Evolutionary conservation across 768 basidiomycete genomes (phyloP).

Genomic region (Gymnopilus dilepis): DNA sequence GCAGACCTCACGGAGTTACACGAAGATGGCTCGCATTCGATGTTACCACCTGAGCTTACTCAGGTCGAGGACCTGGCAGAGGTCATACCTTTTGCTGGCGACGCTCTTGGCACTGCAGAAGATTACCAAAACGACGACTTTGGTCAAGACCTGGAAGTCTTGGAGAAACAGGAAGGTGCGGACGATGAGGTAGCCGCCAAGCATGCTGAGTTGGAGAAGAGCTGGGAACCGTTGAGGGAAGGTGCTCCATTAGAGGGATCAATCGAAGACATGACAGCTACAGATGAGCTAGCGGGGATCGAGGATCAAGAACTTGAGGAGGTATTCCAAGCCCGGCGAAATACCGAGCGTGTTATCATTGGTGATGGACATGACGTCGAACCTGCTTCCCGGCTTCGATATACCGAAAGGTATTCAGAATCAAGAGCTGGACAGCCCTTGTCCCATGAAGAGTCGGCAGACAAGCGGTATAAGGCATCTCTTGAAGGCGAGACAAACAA

Average conservation of each 20-base stretch:
- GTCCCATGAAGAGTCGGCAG: background rate
- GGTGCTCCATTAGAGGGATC: background rate
- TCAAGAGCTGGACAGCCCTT: slow-evolving; percentile 8
- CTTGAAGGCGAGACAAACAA: slow-evolving; percentile 12
- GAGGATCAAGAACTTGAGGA: background rate
- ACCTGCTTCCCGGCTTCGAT: background rate
- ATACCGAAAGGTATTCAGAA: background rate
- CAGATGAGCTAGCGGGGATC: background rate
- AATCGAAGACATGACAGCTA: background rate
- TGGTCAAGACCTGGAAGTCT: background rate
- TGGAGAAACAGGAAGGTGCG: background rate
- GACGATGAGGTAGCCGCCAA: background rate
- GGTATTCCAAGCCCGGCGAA: background rate
- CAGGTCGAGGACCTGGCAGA: too few species aligned
- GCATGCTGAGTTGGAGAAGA: background rate
- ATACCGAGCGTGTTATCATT: background rate
- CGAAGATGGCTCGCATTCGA: too few species aligned
- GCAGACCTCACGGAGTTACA: too few species aligned
- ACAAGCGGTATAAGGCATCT: background rate
- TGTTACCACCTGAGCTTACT: too few species aligned
- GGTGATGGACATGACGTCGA: slow-evolving; percentile 12
- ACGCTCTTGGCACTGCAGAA: slow-evolving; percentile 3
- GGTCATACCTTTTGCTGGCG: too few species aligned
- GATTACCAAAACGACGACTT: slow-evolving; percentile 10
- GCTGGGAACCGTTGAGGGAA: background rate